Percentiles rank a stretch among this genome's conserved stretches.
These are phyloP conservation scores for Picochlorum sp. DNA, from an alignment of 139 green algal species.

Conservation along the genomic window DNA sequence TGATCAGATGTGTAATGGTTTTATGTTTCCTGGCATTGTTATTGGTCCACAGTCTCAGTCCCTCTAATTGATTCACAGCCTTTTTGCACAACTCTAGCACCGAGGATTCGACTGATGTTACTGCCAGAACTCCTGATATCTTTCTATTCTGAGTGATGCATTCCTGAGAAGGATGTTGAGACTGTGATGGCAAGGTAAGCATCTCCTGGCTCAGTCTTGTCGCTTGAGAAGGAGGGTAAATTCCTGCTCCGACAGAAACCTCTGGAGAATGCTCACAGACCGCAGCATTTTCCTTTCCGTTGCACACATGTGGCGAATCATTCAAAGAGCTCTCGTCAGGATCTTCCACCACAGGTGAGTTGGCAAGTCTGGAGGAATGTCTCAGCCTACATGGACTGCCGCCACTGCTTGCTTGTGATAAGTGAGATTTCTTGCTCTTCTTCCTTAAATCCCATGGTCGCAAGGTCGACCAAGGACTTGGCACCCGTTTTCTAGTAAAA, in stretches of 20 bases:
- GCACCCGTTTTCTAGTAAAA: conserved; percentile 11
- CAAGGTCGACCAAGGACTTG: conserved; percentile 20
- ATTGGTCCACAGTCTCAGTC: conserved; percentile 23
- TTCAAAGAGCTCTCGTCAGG: too few species aligned
- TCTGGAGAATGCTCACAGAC: too few species aligned
- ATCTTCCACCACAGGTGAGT: too few species aligned
- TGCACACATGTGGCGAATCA: too few species aligned
- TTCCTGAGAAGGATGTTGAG: too few species aligned
- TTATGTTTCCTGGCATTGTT: conserved; percentile 30
- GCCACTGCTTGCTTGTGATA: neutral
- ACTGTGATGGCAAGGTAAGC: too few species aligned
- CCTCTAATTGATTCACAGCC: conserved; percentile 12
- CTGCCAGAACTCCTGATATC: conserved; percentile 12
- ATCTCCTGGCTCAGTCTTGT: too few species aligned
- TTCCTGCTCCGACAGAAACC: too few species aligned
- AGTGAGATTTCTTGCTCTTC: conserved; percentile 6
- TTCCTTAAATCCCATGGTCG: conserved; percentile 13
- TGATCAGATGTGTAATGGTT: conserved; percentile 47
- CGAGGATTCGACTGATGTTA: conserved; percentile 7
- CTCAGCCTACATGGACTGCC: neutral
- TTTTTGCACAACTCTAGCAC: conserved; percentile 16
- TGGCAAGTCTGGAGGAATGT: too few species aligned
- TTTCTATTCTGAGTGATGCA: too few species aligned
- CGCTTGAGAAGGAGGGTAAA: too few species aligned
- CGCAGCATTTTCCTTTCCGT: too few species aligned